Base-by-base conservation (phyloP, 352 stramenopile genomes). In the Thalassiosira delicatula region DNA sequence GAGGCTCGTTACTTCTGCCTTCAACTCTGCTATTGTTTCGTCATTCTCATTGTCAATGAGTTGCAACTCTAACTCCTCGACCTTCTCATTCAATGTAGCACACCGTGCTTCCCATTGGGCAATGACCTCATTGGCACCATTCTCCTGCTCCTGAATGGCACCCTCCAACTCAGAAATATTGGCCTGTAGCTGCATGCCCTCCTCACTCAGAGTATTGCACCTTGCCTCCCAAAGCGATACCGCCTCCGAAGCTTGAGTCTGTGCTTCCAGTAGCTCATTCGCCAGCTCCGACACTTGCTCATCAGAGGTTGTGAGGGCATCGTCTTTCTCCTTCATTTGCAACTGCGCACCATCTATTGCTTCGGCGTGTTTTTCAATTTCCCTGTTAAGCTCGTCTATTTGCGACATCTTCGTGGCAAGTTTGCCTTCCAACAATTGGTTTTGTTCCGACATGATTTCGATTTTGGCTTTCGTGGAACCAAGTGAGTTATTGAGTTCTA, bases 81-180 rank as follows among this genome's bases (percentile, higher is more conserved):
- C 17, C 54, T n/a, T 27, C 51, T 29, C 44, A n/a, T 76, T 60
- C n/a, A 60, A 75, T 30, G 76, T 61, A 54, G 67, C 32, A 9
- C 32, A 32, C 40, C 30, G 14, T 40, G 72, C 25, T 74, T 83
- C 51, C 46, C 62, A 2, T 33, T 87, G 69, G 5, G 79, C n/a
- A 65, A 92, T 92, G n/a, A 79, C 86, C 66, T 83, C 77, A 40
- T 76, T 88, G 5, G 86, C 88, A 61, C 84, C 69, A 9, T 66
- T 62, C 51, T 87, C 56, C 61, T 91, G 40, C 33, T 75, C 49
- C 42, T 76, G 3, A 7, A 83, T 53, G 44, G 75, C 60, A 62
- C 53, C 2, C 65, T 83, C 74, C 19, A 85, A 46, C 25, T 82
- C 72, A 61, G 73, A 57, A 51, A 79, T 86, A 40, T 68, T 76